These are phyloP conservation scores for Nicotiana tomentosiformis DNA, from an alignment of 257 asterid species.

Conservation along the genomic window DNA sequence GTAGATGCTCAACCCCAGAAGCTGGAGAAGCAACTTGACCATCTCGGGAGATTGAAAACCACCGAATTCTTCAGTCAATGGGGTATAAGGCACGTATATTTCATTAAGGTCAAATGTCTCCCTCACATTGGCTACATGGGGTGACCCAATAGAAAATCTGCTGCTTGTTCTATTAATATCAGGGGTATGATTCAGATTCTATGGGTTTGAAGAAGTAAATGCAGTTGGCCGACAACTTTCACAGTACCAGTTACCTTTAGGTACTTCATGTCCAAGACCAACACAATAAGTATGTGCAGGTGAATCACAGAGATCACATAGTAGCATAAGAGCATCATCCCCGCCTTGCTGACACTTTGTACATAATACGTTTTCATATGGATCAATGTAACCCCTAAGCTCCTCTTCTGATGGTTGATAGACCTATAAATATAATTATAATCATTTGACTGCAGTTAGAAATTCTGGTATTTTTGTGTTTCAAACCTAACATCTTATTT, in stretches of 20 bases:
- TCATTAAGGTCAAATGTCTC: conserved; percentile 75
- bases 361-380: conserved; percentile 63
- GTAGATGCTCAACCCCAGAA: conserved; percentile 50
- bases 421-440: conserved; percentile 40
- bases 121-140: conserved; percentile 40
- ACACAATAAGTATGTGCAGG: conserved; percentile 88
- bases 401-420: conserved; percentile 97
- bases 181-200: conserved; percentile 31
- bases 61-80: conserved; percentile 37
- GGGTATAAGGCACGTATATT: conserved; percentile 70
- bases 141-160: conserved; percentile 35
- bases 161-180: conserved; percentile 35
- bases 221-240: conserved; percentile 83
- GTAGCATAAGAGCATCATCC: conserved; percentile 84
- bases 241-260: conserved; percentile 97
- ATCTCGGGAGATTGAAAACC: conserved; percentile 42
- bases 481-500: not conserved
- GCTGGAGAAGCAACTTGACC: conserved; percentile 25
- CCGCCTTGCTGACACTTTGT: conserved; percentile 77
- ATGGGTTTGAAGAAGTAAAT: conserved; percentile 43
- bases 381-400: conserved; percentile 75
- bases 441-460: not conserved
- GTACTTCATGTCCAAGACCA: conserved; percentile 82
- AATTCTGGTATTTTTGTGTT: not conserved
- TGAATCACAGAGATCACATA: conserved; percentile 87